A percentile compares a stretch with the other conserved stretches of the same genome.
Evolutionary conservation across 805 yeast species (phyloP).

Genomic region (Wickerhamiella kurtzmanii): DNA sequence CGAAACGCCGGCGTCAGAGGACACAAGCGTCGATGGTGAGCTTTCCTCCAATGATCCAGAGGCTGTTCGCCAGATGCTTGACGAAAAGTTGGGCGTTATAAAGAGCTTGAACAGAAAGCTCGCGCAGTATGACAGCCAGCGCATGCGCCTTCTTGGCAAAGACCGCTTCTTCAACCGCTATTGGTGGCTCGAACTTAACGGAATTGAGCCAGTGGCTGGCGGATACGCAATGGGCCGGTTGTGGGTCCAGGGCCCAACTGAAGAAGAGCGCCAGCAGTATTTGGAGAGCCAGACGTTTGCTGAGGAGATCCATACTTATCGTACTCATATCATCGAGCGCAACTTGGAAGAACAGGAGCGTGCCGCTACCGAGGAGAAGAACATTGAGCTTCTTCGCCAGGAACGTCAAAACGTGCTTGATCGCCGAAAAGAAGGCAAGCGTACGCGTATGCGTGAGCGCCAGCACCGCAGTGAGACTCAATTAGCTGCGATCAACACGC

Average conservation of each 20-base stretch:
- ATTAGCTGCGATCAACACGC: not conserved
- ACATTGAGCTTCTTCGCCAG: not conserved
- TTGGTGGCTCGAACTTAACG: slow-evolving; percentile 91
- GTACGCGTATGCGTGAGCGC: not conserved
- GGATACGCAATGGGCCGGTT: slow-evolving; percentile 63
- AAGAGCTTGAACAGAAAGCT: slow-evolving; percentile 38
- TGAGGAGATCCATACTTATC: slow-evolving; percentile 12
- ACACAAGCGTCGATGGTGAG: not conserved
- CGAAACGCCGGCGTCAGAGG: slow-evolving; percentile 13
- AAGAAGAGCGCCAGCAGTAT: slow-evolving; percentile 31
- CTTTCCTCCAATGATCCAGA: slow-evolving; percentile 12
- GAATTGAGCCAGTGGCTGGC: slow-evolving; percentile 30
- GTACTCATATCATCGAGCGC: slow-evolving; percentile 2
- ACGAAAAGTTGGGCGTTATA: not conserved
- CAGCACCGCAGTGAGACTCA: not conserved
- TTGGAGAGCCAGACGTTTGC: slow-evolving; percentile 21
- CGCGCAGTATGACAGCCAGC: slow-evolving; percentile 45
- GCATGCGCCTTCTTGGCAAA: slow-evolving; percentile 63
- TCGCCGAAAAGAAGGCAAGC: not conserved
- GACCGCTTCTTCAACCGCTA: slow-evolving; percentile 77
- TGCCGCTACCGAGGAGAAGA: not conserved
- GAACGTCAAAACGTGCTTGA: not conserved
- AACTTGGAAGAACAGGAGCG: not conserved
- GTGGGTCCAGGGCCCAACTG: slow-evolving; percentile 84
- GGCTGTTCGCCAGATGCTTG: slow-evolving; percentile 18